Conservation (phyloP, 176 grass and related monocot genomes). For the Eremochloa ophiuroides region DNA sequence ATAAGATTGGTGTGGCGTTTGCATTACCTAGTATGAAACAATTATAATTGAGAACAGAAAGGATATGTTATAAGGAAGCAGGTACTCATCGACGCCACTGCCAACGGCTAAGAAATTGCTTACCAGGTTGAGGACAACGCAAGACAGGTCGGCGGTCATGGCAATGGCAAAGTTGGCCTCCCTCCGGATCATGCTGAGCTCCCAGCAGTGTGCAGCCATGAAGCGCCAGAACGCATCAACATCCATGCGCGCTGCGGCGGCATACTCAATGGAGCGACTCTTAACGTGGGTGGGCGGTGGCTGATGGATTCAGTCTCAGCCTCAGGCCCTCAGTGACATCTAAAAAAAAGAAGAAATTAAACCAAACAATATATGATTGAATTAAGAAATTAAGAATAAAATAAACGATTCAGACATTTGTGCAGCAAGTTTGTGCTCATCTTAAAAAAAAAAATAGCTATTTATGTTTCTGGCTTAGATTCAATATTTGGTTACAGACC, state of each 20-base stretch:
- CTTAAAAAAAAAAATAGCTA: too few relatives aligned
- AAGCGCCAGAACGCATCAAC: conserved; percentile 50
- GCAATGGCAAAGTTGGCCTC: conserved; percentile 44
- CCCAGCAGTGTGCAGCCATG: conserved; percentile 31
- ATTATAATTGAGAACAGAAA: too few relatives aligned
- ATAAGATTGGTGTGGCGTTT: too few relatives aligned
- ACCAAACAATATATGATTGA: too few relatives aligned
- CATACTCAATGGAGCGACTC: conserved; percentile 56
- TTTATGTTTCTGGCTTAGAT: too few relatives aligned
- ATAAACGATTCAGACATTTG: too few relatives aligned
- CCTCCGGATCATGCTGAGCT: conserved; percentile 35
- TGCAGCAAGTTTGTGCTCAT: too few relatives aligned
- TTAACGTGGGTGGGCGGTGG: conserved; percentile 29
- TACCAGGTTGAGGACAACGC: conserved; percentile 57
- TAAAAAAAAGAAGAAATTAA: too few relatives aligned
- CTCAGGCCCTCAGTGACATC: neutral
- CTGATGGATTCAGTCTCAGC: conserved; percentile 26
- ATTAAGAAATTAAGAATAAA: too few relatives aligned
- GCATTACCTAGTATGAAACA: too few relatives aligned
- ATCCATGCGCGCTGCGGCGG: conserved; percentile 74
- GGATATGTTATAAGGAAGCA: too few relatives aligned
- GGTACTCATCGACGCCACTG: conserved; percentile 20
- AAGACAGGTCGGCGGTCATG: conserved; percentile 39
- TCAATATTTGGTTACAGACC: too few relatives aligned
- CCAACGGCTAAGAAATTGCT: conserved; percentile 36